A percentile compares a stretch with the other conserved stretches of the same genome.
Conservation (phyloP, 2,329 filamentous ascomycete species). For the Fusarium continuum region DNA sequence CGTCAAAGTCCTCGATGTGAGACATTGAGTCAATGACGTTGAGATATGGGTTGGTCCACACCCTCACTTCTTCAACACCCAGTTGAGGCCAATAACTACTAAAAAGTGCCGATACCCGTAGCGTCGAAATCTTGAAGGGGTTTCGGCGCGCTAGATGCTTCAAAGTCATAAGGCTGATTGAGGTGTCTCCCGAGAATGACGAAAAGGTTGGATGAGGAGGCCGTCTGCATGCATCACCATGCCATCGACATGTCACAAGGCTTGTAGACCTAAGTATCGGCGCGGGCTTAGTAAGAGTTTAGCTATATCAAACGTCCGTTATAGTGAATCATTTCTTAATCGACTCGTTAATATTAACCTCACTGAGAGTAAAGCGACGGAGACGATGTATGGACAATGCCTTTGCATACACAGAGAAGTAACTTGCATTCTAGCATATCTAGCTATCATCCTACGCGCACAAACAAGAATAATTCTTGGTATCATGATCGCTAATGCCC, state of each 20-base stretch:
- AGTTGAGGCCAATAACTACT: background rate
- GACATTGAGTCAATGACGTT: constrained; percentile 16
- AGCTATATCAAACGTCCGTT: too few species aligned
- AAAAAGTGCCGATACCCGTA: constrained; percentile 12
- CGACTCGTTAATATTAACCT: too few species aligned
- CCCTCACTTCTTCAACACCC: background rate
- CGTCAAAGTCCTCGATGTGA: background rate
- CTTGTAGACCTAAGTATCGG: too few species aligned
- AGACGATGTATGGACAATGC: too few species aligned
- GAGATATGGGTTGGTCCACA: background rate
- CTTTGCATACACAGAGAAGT: too few species aligned
- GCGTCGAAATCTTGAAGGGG: background rate
- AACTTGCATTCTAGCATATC: background rate
- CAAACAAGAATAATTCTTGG: background rate
- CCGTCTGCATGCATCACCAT: background rate
- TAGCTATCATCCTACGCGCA: background rate
- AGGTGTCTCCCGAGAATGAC: background rate
- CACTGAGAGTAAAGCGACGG: too few species aligned
- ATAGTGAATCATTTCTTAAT: too few species aligned
- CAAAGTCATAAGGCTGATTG: background rate
- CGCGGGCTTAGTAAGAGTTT: too few species aligned
- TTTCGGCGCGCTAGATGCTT: background rate
- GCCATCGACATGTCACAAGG: background rate
- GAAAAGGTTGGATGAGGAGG: background rate
- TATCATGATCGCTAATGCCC: background rate